These are phyloP conservation scores for Solanum bukasovii DNA, from an alignment of 257 asterid species.

Conservation along the genomic window DNA sequence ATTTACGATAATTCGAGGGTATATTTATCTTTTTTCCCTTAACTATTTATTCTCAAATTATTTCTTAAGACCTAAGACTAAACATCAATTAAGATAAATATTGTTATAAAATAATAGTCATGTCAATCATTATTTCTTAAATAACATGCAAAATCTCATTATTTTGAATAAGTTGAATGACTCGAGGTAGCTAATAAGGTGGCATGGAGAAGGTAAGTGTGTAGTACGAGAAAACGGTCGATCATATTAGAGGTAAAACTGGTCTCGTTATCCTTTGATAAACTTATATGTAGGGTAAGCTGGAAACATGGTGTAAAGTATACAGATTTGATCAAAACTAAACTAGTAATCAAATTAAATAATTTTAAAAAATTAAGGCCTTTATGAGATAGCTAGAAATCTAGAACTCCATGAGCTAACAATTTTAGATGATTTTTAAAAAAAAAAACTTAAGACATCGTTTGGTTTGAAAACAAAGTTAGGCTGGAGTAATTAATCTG, in stretches of 20 bases:
- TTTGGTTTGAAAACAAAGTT: neutral
- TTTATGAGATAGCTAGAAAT: neutral
- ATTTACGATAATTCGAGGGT: too few relatives aligned
- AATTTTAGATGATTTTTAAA: too few relatives aligned
- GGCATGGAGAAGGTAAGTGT: neutral
- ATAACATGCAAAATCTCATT: neutral
- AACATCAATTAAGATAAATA: too few relatives aligned
- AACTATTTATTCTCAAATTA: too few relatives aligned
- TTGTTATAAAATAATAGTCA: too few relatives aligned
- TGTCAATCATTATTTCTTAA: too few relatives aligned
- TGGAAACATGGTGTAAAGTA: neutral
- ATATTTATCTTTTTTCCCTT: too few relatives aligned
- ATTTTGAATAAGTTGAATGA: neutral
- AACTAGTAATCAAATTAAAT: neutral
- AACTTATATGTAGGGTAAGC: neutral
- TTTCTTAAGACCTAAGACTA: too few relatives aligned
- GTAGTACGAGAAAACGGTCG: neutral
- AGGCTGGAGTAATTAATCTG: neutral
- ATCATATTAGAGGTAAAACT: neutral
- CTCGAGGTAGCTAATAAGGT: neutral
- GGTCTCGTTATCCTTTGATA: neutral
- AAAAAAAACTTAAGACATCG: neutral
- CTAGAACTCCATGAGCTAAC: too few relatives aligned
- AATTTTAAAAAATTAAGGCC: neutral
- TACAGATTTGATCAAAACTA: neutral